These are phyloP conservation scores for Avena insularis DNA, from an alignment of 176 grass and related monocot genomes.

Conservation along the genomic window DNA sequence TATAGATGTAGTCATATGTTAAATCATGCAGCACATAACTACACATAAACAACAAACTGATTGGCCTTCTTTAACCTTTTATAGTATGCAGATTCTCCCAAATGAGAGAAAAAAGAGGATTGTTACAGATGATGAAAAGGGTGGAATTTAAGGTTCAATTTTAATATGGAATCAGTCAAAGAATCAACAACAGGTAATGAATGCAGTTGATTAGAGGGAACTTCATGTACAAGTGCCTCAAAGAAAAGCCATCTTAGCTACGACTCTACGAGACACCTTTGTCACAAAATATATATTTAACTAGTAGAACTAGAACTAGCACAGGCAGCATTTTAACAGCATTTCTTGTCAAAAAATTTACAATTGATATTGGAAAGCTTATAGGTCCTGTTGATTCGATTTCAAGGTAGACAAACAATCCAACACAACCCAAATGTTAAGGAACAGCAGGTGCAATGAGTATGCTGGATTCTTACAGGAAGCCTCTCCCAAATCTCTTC, in stretches of 20 bases:
- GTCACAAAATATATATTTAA: neutral
- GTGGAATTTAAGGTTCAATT: neutral
- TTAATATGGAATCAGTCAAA: conserved; percentile 15
- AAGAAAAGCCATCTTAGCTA: neutral
- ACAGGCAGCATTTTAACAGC: conserved; percentile 3
- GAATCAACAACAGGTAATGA: neutral
- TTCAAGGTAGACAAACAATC: neutral
- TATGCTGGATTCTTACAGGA: conserved; percentile 62
- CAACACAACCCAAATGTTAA: conserved; percentile 4
- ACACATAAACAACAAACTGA: neutral
- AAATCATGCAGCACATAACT: neutral
- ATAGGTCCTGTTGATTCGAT: neutral
- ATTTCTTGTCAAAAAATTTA: neutral
- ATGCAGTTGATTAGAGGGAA: conserved; percentile 2
- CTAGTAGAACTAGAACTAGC: neutral
- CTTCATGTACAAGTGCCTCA: neutral
- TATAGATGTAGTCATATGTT: neutral
- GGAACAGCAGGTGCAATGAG: conserved; percentile 7
- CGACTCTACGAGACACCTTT: neutral
- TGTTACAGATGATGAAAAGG: neutral
- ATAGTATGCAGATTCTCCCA: neutral
- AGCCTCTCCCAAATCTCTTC: conserved; percentile 81
- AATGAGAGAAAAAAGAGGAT: neutral
- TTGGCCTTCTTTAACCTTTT: neutral
- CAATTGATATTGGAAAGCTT: neutral